Evolutionary conservation across 352 stramenopile genomes (phyloP).

Genomic region (Phytophthora lateralis): DNA sequence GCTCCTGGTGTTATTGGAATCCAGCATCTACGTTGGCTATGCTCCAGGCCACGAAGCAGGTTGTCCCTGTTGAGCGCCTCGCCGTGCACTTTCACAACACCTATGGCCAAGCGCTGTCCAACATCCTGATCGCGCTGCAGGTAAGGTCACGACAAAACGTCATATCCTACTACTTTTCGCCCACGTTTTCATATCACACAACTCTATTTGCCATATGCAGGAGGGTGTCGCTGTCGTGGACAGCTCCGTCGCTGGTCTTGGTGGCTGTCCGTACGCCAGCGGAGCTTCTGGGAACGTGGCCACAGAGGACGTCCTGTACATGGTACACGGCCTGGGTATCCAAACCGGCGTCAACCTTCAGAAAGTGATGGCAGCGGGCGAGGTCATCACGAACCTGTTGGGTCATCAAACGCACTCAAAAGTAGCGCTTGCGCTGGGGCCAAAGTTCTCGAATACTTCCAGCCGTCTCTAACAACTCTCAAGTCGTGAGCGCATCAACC

Average conservation of each 20-base stretch:
- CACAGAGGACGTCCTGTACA: constrained; percentile 98
- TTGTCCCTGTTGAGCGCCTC: constrained; percentile 86
- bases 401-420: constrained; percentile 87
- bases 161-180: not conserved
- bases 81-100: constrained; percentile 98
- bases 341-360: constrained; percentile 94
- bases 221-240: constrained; percentile 94
- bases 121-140: constrained; percentile 92
- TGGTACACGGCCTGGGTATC: constrained; percentile 95
- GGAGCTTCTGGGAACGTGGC: constrained; percentile 96
- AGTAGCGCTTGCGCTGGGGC: constrained; percentile 71
- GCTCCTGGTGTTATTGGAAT: not conserved
- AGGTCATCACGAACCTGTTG: constrained; percentile 90
- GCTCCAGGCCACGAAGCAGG: constrained; percentile 73
- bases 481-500: constrained; percentile 9
- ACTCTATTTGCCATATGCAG: constrained; percentile 40
- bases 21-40: constrained; percentile 84
- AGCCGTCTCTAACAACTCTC: constrained; percentile 49
- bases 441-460: constrained; percentile 7
- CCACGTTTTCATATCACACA: constrained; percentile 2
- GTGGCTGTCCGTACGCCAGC: constrained; percentile 96
- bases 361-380: constrained; percentile 89
- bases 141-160: constrained; percentile 30
- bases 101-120: constrained; percentile 96
- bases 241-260: constrained; percentile 95